Percentiles rank a stretch among this genome's conserved stretches.
Conservation (phyloP, 805 yeast species). For the Blastobotrys americana region DNA sequence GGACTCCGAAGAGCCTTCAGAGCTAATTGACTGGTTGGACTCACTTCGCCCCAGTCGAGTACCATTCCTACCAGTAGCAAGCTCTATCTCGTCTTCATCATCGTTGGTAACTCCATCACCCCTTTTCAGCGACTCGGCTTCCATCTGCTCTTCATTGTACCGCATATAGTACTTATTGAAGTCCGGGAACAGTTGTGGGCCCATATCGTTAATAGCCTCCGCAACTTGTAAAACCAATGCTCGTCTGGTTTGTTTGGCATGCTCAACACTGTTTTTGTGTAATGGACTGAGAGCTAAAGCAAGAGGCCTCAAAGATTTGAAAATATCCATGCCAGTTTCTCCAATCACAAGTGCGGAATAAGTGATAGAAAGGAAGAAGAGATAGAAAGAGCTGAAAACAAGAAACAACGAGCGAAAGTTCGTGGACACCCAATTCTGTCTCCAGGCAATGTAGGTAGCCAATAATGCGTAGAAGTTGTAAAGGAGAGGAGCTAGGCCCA, state of each 20-base stretch:
- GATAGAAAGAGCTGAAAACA: conserved; percentile 46
- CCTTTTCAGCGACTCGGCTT: too few relatives aligned
- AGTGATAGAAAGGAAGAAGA: conserved; percentile 63
- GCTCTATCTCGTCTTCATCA: conserved; percentile 10
- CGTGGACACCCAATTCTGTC: conserved; percentile 17
- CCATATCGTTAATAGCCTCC: conserved; percentile 67
- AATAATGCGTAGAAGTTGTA: conserved; percentile 68
- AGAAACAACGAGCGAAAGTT: conserved; percentile 28
- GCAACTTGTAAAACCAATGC: conserved; percentile 68
- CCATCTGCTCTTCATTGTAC: background rate
- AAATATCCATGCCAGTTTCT: conserved; percentile 85
- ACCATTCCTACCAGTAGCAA: conserved; percentile 1
- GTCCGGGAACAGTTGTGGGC: conserved; percentile 83
- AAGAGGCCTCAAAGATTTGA: conserved; percentile 76
- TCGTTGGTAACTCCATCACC: conserved; percentile 5
- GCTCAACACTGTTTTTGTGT: conserved; percentile 34
- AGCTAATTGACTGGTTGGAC: conserved; percentile 10
- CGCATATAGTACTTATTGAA: conserved; percentile 38
- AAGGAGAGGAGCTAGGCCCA: conserved; percentile 82
- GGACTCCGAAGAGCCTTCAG: conserved; percentile 37
- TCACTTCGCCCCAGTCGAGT: background rate
- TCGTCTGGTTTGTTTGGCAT: conserved; percentile 54
- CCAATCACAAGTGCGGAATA: conserved; percentile 90
- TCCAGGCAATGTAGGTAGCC: conserved; percentile 31
- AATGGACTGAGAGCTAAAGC: conserved; percentile 40